phyloP scores from a whole-genome alignment of 805 yeast genomes.

The Metschnikowia lunata region DNA sequence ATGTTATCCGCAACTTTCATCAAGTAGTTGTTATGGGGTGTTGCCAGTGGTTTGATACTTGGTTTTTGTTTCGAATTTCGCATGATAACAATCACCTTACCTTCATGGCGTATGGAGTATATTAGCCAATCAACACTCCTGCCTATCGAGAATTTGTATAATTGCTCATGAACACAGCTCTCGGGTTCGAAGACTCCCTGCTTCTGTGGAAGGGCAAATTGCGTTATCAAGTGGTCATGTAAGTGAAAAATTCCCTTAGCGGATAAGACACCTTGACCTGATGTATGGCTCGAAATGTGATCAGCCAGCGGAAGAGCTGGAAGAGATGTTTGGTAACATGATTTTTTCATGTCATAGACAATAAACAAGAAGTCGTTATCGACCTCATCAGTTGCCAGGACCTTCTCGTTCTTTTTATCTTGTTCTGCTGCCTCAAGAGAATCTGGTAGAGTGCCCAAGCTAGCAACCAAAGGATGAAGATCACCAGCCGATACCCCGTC shows the following conservation, averaged over 20 bases:
- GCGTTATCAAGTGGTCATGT: slow-evolving; percentile 34
- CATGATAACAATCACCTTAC: slow-evolving; percentile 31
- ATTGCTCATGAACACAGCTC: slow-evolving; percentile 27
- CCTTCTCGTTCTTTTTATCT: slow-evolving; percentile 2
- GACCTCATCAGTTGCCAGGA: slow-evolving; percentile 8
- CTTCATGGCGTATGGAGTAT: slow-evolving; percentile 30
- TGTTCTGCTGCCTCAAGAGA: slow-evolving; percentile 19
- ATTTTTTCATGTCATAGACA: slow-evolving; percentile 24
- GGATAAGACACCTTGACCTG: background rate
- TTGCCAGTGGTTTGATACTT: slow-evolving; percentile 9
- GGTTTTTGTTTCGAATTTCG: slow-evolving; percentile 28
- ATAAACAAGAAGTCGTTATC: slow-evolving; percentile 38
- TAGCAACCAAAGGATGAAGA: slow-evolving; percentile 18
- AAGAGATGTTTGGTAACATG: slow-evolving; percentile 31
- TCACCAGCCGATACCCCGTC: background rate
- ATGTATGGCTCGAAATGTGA: background rate
- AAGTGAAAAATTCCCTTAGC: slow-evolving; percentile 22
- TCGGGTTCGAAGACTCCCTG: slow-evolving; percentile 20
- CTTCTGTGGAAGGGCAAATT: slow-evolving; percentile 25
- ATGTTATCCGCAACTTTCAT: slow-evolving; percentile 22
- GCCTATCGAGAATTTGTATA: slow-evolving; percentile 38
- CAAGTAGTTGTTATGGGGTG: slow-evolving; percentile 12
- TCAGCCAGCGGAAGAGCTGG: slow-evolving; percentile 27
- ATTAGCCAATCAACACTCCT: slow-evolving; percentile 40
- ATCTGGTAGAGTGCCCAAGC: slow-evolving; percentile 26